Evolutionary conservation across 1,284 basidiomycete species (phyloP).

Genomic region (Veloporphyrellus conicus): DNA sequence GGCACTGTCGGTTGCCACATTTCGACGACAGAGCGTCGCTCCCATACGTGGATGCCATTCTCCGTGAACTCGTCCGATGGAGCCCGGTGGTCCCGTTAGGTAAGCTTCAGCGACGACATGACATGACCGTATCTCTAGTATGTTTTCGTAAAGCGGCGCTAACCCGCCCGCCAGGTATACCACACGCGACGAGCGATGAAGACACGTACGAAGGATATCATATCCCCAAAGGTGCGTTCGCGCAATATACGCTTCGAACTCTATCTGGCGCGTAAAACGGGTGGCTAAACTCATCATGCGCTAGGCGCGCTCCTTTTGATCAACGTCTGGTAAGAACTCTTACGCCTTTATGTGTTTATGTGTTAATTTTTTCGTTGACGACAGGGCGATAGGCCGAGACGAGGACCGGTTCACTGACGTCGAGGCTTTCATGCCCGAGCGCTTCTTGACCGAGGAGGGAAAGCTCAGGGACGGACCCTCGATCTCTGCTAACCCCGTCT

Average conservation of each 20-base stretch:
- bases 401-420: slow-evolving; percentile 14
- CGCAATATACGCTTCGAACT: not conserved
- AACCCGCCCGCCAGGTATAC: slow-evolving; percentile 19
- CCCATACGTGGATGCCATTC: slow-evolving; percentile 35
- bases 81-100: slow-evolving; percentile 30
- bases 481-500: slow-evolving; percentile 36
- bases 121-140: too few species aligned
- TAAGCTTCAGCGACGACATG: slow-evolving; percentile 11
- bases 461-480: slow-evolving; percentile 23
- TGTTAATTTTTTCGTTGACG: too few species aligned
- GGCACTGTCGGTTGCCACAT: slow-evolving; percentile 31
- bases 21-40: slow-evolving; percentile 34
- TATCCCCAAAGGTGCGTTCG: slow-evolving; percentile 27
- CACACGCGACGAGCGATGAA: slow-evolving; percentile 26
- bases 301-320: slow-evolving; percentile 27
- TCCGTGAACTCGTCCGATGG: slow-evolving; percentile 39
- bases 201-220: slow-evolving; percentile 30
- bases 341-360: too few species aligned
- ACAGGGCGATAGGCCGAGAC: slow-evolving; percentile 34
- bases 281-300: too few species aligned
- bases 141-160: not conserved
- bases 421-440: slow-evolving; percentile 24
- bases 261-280: too few species aligned
- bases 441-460: slow-evolving; percentile 19
- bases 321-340: slow-evolving; percentile 25